These are phyloP conservation scores for Phyllosticta paracitricarpa DNA, from an alignment of 2,329 filamentous ascomycete species.

Conservation along the genomic window DNA sequence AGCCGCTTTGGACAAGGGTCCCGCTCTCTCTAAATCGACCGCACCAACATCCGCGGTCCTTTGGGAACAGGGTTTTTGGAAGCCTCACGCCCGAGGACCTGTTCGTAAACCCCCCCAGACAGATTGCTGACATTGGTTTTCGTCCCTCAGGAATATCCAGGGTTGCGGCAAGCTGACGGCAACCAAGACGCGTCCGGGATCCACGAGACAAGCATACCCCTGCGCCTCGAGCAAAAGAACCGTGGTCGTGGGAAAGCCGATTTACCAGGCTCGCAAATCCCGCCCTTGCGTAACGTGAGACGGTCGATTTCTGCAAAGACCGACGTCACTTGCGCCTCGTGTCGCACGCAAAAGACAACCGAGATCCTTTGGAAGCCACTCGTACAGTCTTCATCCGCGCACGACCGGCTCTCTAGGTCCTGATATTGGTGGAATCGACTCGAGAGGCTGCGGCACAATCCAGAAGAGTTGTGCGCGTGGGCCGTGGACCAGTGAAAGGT, in stretches of 20 bases:
- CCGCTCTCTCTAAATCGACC: neutral
- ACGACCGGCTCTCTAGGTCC: neutral
- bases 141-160: neutral
- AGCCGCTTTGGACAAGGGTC: neutral
- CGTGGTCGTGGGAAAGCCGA: neutral
- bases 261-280: constrained; percentile 3
- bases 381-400: constrained; percentile 9
- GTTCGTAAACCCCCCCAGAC: neutral
- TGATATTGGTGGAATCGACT: constrained; percentile 4
- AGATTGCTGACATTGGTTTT: neutral
- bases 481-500: constrained; percentile 9
- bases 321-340: constrained; percentile 10
- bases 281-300: constrained; percentile 7
- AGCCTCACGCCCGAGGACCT: neutral
- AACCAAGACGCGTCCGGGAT: neutral
- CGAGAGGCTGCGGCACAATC: constrained; percentile 6
- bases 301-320: constrained; percentile 5
- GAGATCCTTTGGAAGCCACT: neutral
- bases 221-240: constrained; percentile 8
- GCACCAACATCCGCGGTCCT: neutral
- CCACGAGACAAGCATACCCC: neutral
- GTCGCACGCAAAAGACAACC: constrained; percentile 6
- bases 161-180: neutral
- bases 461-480: constrained; percentile 2
- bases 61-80: neutral